These are phyloP conservation scores for Citrus unshiu DNA, from an alignment of 345 rosid species.

Conservation along the genomic window DNA sequence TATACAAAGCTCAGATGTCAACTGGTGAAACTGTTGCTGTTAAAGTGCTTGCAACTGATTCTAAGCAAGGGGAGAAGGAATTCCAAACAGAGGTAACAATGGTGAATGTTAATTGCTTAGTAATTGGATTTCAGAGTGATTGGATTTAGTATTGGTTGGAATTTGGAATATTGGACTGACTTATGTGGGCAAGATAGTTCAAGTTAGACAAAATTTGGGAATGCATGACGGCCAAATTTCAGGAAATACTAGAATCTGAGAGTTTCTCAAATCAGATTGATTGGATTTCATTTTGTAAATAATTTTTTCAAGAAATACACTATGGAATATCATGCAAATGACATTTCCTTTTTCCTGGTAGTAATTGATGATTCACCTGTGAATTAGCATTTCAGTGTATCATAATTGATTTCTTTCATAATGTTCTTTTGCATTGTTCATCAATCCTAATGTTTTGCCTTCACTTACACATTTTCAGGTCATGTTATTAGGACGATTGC, in stretches of 20 bases:
- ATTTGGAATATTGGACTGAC: neutral
- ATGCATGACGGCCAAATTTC: neutral
- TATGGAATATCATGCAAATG: neutral
- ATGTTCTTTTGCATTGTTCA: neutral
- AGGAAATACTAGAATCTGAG: neutral
- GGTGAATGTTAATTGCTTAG: conserved; percentile 2
- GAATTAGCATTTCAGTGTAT: neutral
- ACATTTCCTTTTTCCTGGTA: neutral
- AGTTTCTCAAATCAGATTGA: neutral
- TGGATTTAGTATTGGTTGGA: neutral
- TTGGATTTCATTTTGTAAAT: neutral
- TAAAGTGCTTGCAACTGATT: conserved; percentile 92
- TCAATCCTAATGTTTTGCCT: neutral
- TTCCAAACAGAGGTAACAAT: conserved; percentile 87
- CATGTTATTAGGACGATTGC: conserved; percentile 90
- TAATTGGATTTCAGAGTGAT: neutral
- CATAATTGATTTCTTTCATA: neutral
- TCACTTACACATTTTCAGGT: conserved; percentile 47
- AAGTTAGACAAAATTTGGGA: neutral
- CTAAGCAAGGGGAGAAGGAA: conserved; percentile 98
- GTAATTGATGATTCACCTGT: neutral
- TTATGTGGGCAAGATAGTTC: neutral
- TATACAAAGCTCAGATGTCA: conserved; percentile 94
- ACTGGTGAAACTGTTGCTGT: conserved; percentile 92
- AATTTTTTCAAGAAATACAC: neutral